Evolutionary conservation across 805 yeast genomes (phyloP).

Genomic region (Zygosaccharomyces lentus): DNA sequence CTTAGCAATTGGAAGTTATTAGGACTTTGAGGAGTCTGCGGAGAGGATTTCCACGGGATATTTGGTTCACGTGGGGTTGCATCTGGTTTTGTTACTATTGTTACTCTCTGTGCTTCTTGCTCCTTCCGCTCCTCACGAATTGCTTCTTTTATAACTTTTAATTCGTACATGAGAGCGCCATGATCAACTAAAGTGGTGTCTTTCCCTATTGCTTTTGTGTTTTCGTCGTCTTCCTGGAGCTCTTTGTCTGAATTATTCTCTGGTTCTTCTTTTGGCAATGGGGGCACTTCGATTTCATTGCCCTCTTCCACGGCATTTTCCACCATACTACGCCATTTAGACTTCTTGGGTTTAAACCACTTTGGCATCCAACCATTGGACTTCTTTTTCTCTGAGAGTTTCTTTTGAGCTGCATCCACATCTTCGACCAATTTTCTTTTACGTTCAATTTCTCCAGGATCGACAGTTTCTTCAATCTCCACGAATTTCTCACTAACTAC

Average conservation of each 20-base stretch:
- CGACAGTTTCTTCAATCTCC: slow-evolving; percentile 88
- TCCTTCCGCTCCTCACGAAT: slow-evolving; percentile 20
- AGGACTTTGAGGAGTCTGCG: slow-evolving; percentile 10
- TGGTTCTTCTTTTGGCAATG: slow-evolving; percentile 15
- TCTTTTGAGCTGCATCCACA: slow-evolving; percentile 77
- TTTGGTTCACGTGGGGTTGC: not conserved
- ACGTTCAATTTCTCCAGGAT: slow-evolving; percentile 78
- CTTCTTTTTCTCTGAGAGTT: slow-evolving; percentile 42
- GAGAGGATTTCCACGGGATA: not conserved
- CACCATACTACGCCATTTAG: slow-evolving; percentile 63
- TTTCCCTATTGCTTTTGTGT: slow-evolving; percentile 14
- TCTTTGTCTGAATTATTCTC: slow-evolving; percentile 5
- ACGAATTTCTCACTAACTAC: slow-evolving; percentile 86
- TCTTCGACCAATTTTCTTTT: slow-evolving; percentile 79
- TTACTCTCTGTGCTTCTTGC: slow-evolving; percentile 2
- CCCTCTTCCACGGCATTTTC: slow-evolving; percentile 38
- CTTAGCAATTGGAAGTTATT: slow-evolving; percentile 28
- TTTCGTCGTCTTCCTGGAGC: not conserved
- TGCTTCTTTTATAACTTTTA: slow-evolving; percentile 24
- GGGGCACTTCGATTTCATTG: slow-evolving; percentile 22
- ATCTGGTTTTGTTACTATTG: not conserved
- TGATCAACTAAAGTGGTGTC: slow-evolving; percentile 30
- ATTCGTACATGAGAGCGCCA: slow-evolving; percentile 30
- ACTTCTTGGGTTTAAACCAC: slow-evolving; percentile 49
- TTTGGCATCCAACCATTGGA: slow-evolving; percentile 40